Evolutionary conservation across 179 eudicot species (phyloP).

Genomic region (Gypsophila paniculata): DNA sequence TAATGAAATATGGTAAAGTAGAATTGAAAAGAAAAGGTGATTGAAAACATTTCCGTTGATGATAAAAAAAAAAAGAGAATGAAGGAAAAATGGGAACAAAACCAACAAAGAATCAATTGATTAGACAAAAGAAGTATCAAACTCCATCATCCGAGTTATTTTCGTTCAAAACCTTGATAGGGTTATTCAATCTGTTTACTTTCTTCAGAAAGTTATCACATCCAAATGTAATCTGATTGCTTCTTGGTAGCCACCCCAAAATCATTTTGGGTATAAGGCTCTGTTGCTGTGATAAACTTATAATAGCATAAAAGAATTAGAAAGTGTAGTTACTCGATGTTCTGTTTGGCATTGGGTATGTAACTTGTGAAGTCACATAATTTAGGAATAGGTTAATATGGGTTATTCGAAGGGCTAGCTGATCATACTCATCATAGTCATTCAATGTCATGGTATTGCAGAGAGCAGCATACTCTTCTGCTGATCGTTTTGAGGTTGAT

Average conservation of each 20-base stretch:
- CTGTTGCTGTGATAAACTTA: too few species aligned
- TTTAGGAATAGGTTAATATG: background rate
- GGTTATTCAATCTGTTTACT: background rate
- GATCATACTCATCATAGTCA: background rate
- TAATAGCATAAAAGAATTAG: background rate
- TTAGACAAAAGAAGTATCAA: too few species aligned
- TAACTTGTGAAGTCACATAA: background rate
- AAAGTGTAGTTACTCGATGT: background rate
- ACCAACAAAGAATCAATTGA: too few species aligned
- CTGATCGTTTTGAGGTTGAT: background rate
- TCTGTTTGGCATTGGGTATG: background rate
- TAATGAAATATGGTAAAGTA: too few species aligned
- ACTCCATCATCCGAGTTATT: too few species aligned
- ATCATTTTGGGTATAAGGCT: background rate
- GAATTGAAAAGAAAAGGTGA: too few species aligned
- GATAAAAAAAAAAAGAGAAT: too few species aligned
- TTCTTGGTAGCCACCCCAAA: background rate
- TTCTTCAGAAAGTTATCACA: background rate
- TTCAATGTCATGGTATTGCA: constrained; percentile 2
- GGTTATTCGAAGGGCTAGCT: background rate
- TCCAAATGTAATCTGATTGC: background rate
- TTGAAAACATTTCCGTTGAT: too few species aligned
- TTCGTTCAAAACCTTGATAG: too few species aligned
- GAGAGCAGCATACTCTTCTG: background rate
- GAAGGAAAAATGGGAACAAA: too few species aligned